phyloP scores from a whole-genome alignment of 768 basidiomycete species.

The Steccherinum ochraceum region DNA sequence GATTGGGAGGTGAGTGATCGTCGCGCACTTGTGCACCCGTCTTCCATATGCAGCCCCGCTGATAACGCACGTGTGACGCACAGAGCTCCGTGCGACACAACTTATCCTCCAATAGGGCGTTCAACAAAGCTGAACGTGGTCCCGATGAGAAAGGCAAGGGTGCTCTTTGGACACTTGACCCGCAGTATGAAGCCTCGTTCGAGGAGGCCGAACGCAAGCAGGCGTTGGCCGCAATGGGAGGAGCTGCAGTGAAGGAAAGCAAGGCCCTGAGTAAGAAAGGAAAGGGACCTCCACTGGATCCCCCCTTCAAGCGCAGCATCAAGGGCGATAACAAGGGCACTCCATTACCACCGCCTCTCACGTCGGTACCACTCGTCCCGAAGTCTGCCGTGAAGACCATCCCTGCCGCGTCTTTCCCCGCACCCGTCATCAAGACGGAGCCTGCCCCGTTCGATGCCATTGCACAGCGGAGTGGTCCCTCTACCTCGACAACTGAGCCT shows the following conservation, averaged over 20 bases:
- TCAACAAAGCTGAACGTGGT: conserved; percentile 84
- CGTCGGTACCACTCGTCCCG: conserved; percentile 53
- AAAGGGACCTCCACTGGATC: conserved; percentile 48
- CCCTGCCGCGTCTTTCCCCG: conserved; percentile 1
- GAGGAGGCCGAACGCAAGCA: conserved; percentile 62
- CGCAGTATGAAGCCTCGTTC: conserved; percentile 57
- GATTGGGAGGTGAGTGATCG: conserved; percentile 79
- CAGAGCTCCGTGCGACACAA: conserved; percentile 91
- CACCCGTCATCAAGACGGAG: neutral
- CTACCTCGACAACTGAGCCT: conserved; percentile 7
- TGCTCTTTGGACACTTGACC: conserved; percentile 89
- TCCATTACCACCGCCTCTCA: conserved; percentile 63
- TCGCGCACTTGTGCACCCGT: conserved; percentile 1
- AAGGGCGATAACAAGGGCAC: conserved; percentile 55
- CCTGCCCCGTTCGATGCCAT: conserved; percentile 5
- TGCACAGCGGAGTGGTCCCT: neutral
- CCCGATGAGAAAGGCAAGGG: conserved; percentile 87
- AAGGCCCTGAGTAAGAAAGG: conserved; percentile 52
- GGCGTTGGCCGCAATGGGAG: conserved; percentile 24
- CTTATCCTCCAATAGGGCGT: conserved; percentile 87
- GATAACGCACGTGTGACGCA: neutral
- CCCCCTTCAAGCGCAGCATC: conserved; percentile 62
- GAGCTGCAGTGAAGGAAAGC: conserved; percentile 30
- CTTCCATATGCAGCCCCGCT: neutral
- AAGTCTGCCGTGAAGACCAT: conserved; percentile 28